A percentile compares a stretch with the other conserved stretches of the same genome.
phyloP scores from a whole-genome alignment of 2,329 filamentous ascomycete genomes.

The Arthrobotrys iridis region DNA sequence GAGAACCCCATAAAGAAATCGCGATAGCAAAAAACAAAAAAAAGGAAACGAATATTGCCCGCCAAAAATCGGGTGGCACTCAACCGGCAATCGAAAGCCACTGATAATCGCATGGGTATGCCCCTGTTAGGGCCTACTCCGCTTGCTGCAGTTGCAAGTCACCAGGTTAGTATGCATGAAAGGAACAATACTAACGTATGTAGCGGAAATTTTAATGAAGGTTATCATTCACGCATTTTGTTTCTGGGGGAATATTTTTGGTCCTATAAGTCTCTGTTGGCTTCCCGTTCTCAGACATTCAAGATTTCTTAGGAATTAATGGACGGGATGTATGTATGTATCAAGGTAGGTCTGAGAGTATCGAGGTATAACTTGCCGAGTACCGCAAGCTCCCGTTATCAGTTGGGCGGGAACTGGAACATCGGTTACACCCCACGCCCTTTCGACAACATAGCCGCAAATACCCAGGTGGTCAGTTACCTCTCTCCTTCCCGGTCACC shows the following conservation, averaged over 20 bases:
- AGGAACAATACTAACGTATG: constrained; percentile 1
- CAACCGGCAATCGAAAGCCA: constrained; percentile 7
- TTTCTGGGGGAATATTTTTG: neutral
- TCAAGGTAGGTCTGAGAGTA: too few species aligned
- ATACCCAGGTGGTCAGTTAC: neutral
- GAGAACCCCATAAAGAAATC: constrained; percentile 5
- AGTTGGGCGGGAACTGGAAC: neutral
- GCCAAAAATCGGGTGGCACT: constrained; percentile 9
- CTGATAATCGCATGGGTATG: constrained; percentile 19
- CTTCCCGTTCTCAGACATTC: neutral
- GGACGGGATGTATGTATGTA: constrained; percentile 11
- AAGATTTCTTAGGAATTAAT: neutral
- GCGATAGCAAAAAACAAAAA: constrained; percentile 9
- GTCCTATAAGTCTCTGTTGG: neutral
- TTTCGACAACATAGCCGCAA: constrained; percentile 1
- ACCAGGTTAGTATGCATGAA: constrained; percentile 5
- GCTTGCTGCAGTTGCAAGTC: neutral
- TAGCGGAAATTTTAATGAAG: neutral
- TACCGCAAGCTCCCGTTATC: constrained; percentile 20
- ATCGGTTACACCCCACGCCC: constrained; percentile 4
- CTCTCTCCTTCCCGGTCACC: neutral
- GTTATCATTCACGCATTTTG: neutral
- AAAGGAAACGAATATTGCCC: neutral
- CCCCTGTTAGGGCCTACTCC: neutral
- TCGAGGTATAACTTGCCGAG: constrained; percentile 11